Conservation (phyloP, 148 eudicot species). For the Salicornia ramosissima region DNA sequence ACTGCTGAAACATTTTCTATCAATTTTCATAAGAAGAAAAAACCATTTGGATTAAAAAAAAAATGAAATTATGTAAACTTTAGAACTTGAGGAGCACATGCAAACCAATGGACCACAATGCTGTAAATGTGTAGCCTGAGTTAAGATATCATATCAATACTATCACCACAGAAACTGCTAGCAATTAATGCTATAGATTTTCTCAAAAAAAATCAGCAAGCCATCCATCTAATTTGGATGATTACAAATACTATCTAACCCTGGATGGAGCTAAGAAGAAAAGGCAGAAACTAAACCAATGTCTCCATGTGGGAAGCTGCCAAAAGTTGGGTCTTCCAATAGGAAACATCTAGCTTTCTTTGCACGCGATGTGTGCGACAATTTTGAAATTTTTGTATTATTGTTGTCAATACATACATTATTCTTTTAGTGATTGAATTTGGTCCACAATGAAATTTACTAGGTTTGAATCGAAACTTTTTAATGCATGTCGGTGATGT, state of each 20-base stretch:
- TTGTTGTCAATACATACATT: no score
- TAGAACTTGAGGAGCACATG: not conserved
- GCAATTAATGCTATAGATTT: not conserved
- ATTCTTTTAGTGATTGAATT: no score
- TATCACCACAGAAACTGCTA: not conserved
- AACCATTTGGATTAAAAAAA: not conserved
- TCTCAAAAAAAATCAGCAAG: not conserved
- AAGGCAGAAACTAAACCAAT: not conserved
- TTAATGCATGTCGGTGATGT: no score
- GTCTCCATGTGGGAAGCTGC: not conserved
- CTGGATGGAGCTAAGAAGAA: not conserved
- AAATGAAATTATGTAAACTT: not conserved
- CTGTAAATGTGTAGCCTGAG: not conserved
- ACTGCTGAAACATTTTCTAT: not conserved
- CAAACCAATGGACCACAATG: not conserved
- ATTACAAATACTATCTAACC: not conserved
- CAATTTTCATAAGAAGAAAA: not conserved
- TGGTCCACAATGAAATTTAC: no score
- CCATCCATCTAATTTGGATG: not conserved
- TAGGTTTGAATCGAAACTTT: no score
- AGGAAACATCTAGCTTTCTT: no score
- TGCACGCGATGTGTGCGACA: no score
- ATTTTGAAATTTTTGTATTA: no score
- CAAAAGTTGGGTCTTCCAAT: no score
- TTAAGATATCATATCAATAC: not conserved